Base-by-base conservation (phyloP, 805 yeast genomes). In the Nadsonia fulvescens region DNA sequence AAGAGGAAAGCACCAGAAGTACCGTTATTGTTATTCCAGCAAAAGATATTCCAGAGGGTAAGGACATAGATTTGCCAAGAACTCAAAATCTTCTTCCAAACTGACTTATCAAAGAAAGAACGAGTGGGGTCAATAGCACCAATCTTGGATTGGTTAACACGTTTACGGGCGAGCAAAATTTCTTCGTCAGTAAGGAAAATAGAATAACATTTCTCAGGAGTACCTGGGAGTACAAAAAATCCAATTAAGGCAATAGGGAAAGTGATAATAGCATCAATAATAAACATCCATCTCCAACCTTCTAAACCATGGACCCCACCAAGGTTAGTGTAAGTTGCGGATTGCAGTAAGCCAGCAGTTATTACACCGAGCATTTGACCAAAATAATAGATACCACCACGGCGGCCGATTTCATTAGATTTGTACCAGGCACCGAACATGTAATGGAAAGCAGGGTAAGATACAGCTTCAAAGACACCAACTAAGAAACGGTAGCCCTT, bases 221-320 rank as follows among this genome's bases (percentile, higher is more conserved):
- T 70, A 25, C 78, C 79, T 6, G 79, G 79, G 33, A 70, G 48
- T 40, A 56, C 36, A 40, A 61, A 64, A 31, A 60, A 52, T 0
- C 74, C 75, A 28, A 63, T 32, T 6, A 70, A 8, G 5, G 71
- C 73, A 19, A 72, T 62, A 2, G 55, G 63, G 15, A 70, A 39
- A 4, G 71, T 63, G 28, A 73, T 57, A 25, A 64, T 38, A 5
- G 70, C 71, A 42, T 72, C 78, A 35, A 72, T 56, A 25, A 72
- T 63, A 38, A 69, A 72, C 40, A 68, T 64, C 79, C 79, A 72
- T 52, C 70, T 57, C 78, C 78, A 72, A 8, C 75, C 66, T 8
- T 58, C 54, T n/a, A 63, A 47, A 1, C 76, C 76, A 25, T 43
- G 39, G 7, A 42, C 50, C 14, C 72, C 76, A 27, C 55, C 47